Evolutionary conservation across 2,329 filamentous ascomycete genomes (phyloP), one percentile per base, ranked within the genome.

Genomic region (Cryphonectria nitschkei): DNA sequence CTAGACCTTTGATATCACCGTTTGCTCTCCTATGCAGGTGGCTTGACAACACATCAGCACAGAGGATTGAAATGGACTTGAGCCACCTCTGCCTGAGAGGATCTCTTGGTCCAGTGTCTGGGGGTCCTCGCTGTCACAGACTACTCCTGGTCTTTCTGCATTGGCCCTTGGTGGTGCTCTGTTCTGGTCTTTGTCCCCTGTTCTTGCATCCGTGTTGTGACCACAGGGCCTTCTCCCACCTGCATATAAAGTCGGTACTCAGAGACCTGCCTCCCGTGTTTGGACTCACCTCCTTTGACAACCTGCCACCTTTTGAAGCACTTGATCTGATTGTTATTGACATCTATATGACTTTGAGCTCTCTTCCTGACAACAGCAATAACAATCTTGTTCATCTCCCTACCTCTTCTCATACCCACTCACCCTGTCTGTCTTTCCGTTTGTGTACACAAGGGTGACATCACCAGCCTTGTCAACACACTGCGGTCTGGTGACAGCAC

Each of bases 1-100:
- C 43, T 52, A 68, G 60, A n/a, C 79, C 78, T 79, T 77, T 78
- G 77, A 80, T 74, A 75, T 78, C 76, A 74, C 72, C 75, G 68
- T 75, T 73, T 72, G 71, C 70, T 73, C 29, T 61, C 68, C 61
- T 22, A 34, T 54, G 52, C 68, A 67, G 64, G 56, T 65, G 56
- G 56, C n/a, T 58, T 67, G 41, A 66, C 46, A 66, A 52, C 43
- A 68, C 65, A 37, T n/a, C 58, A 64, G 32, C 37, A 32, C 65
- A 67, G 34, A 26, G 7, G 29, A 29, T 16, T 50, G 63, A 67
- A 73, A 69, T 68, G 72, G 62, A 56, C 46, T 7, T 60, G 66
- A 58, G 62, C 64, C 52, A 26, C 66, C n/a, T 14, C 54, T 19
- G 52, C 29, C 69, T 19, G 70, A 34, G 34, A 34, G 65, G 62